Evolutionary conservation across 805 yeast genomes (phyloP).

Genomic region (Cyberlindnera xylosilytica): DNA sequence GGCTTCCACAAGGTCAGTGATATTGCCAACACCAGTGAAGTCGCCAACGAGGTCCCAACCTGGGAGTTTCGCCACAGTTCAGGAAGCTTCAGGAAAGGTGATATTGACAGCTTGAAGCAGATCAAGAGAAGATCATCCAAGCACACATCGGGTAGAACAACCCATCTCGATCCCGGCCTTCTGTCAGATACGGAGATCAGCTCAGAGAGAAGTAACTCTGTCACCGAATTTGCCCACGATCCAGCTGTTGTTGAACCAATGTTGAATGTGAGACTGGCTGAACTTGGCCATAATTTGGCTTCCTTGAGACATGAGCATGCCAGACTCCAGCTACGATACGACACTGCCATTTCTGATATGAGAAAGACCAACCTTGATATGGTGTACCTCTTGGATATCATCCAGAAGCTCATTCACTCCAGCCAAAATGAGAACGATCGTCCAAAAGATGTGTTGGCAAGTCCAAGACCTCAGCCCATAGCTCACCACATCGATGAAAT

Average conservation of each 20-base stretch:
- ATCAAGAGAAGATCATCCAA: constrained; percentile 75
- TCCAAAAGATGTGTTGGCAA: constrained; percentile 1
- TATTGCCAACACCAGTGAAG: constrained; percentile 5
- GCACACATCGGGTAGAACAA: constrained; percentile 24
- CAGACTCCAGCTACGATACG: constrained; percentile 43
- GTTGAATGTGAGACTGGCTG: constrained; percentile 30
- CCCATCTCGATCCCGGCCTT: constrained; percentile 7
- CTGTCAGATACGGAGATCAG: constrained; percentile 21
- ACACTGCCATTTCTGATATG: constrained; percentile 44
- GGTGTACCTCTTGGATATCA: constrained; percentile 47
- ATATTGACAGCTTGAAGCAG: constrained; percentile 62
- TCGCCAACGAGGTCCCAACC: constrained; percentile 20
- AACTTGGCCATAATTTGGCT: constrained; percentile 37
- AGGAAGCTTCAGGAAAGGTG: constrained; percentile 77
- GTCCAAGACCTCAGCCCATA: constrained; percentile 9
- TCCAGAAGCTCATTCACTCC: constrained; percentile 30
- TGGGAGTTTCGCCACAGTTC: constrained; percentile 94
- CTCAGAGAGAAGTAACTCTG: constrained; percentile 22
- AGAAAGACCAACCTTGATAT: constrained; percentile 50
- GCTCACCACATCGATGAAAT: constrained; percentile 13
- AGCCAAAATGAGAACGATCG: constrained; percentile 14
- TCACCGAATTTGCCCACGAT: constrained; percentile 14
- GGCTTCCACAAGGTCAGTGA: constrained; percentile 40
- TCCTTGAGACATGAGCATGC: constrained; percentile 41
- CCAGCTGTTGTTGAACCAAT: constrained; percentile 19